Evolutionary conservation across 1,284 basidiomycete genomes (phyloP).

Genomic region (Neolentinus lepideus): DNA sequence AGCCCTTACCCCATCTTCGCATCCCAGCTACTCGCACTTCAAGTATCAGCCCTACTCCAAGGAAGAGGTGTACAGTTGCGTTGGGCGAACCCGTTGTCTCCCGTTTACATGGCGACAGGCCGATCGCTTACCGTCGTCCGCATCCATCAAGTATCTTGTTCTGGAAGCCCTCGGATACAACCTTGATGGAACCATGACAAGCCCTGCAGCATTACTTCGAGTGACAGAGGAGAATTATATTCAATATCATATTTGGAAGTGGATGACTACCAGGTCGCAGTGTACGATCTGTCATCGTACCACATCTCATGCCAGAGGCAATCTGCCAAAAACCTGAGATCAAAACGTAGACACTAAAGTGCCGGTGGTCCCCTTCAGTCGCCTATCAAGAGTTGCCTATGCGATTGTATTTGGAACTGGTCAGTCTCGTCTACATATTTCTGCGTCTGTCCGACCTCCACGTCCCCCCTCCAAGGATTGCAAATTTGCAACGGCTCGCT

Average conservation of each 20-base stretch:
- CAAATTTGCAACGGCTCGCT: too few relatives aligned
- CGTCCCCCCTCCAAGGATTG: too few relatives aligned
- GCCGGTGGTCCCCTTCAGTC: too few relatives aligned
- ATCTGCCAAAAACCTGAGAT: too few relatives aligned
- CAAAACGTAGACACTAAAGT: too few relatives aligned
- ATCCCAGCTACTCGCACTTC: conserved; percentile 29
- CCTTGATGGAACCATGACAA: conserved; percentile 29
- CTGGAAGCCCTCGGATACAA: conserved; percentile 23
- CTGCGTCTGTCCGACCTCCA: too few relatives aligned
- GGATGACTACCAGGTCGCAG: too few relatives aligned
- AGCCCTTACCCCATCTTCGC: conserved; percentile 24
- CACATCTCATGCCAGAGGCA: too few relatives aligned
- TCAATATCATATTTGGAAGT: conserved; percentile 37
- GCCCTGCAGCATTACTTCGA: conserved; percentile 22
- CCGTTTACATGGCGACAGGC: conserved; percentile 25
- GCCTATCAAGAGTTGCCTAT: too few relatives aligned
- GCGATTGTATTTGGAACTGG: too few relatives aligned
- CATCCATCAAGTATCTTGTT: neutral
- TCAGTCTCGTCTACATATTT: too few relatives aligned
- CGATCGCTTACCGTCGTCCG: neutral
- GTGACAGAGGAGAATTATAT: conserved; percentile 18
- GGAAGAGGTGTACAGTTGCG: conserved; percentile 78
- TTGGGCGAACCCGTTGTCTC: conserved; percentile 62
- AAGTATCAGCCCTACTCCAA: conserved; percentile 64
- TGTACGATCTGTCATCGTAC: too few relatives aligned